phyloP scores from a whole-genome alignment of 441 rosid species.

The Populus hybrid region DNA sequence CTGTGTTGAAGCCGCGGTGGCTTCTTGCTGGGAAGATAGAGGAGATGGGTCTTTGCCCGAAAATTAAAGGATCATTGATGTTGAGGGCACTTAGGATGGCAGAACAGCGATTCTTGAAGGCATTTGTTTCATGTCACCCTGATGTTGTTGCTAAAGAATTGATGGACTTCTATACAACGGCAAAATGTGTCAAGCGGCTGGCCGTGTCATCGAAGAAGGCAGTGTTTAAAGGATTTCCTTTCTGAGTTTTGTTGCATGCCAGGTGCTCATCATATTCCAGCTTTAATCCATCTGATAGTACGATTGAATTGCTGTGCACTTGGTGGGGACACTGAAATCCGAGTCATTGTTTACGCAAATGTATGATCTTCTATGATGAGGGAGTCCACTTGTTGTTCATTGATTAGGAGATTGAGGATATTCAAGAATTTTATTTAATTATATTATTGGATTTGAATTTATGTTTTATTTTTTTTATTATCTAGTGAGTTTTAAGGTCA shows the following conservation, averaged over 20 bases:
- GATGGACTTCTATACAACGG: constrained; percentile 44
- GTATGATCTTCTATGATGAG: too few species aligned
- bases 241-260: constrained; percentile 26
- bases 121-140: constrained; percentile 52
- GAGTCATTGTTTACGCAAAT: too few species aligned
- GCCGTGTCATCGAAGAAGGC: constrained; percentile 54
- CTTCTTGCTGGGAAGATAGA: constrained; percentile 51
- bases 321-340: too few species aligned
- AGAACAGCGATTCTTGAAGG: constrained; percentile 52
- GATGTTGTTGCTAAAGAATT: constrained; percentile 46
- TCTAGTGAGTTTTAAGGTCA: too few species aligned
- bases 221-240: constrained; percentile 55
- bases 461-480: too few species aligned
- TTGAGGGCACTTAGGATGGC: constrained; percentile 61
- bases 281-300: not conserved
- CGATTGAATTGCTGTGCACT: not conserved
- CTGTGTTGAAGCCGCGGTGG: constrained; percentile 54
- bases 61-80: constrained; percentile 35
- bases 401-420: too few species aligned
- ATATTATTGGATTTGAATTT: too few species aligned
- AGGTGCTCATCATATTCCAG: not conserved
- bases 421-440: too few species aligned
- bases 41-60: constrained; percentile 58
- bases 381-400: too few species aligned
- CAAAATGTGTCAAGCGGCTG: constrained; percentile 55